Conservation (phyloP, 2,329 filamentous ascomycete genomes). For the Aaosphaeria arxii region DNA sequence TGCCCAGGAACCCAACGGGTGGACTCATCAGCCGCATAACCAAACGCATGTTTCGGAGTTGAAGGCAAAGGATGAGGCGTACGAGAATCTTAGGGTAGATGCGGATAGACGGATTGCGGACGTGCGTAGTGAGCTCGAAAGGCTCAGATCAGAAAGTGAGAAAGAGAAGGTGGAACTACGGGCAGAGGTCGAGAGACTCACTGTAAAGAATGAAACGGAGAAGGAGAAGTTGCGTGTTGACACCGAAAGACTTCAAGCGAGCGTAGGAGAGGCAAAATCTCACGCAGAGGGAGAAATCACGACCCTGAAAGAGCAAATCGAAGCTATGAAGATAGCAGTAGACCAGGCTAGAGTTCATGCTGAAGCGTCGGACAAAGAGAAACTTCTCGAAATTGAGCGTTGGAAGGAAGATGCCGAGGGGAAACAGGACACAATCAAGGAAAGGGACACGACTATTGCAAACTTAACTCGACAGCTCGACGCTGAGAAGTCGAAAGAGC, state of each 20-base stretch:
- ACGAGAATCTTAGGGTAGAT: slow-evolving; percentile 20
- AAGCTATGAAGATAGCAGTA: slow-evolving; percentile 13
- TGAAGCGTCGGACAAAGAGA: slow-evolving; percentile 23
- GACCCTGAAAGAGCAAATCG: slow-evolving; percentile 16
- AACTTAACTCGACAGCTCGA: slow-evolving; percentile 19
- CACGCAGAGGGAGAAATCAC: slow-evolving; percentile 13
- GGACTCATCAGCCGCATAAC: slow-evolving; percentile 3
- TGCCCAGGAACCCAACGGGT: slow-evolving; percentile 3
- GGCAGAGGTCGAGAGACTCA: slow-evolving; percentile 4
- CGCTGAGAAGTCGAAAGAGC: slow-evolving; percentile 21
- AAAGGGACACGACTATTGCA: slow-evolving; percentile 20
- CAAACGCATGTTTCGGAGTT: slow-evolving; percentile 18
- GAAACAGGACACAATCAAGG: slow-evolving; percentile 28
- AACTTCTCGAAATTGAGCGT: slow-evolving; percentile 25
- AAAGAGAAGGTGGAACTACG: background rate
- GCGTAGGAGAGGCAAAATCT: slow-evolving; percentile 4
- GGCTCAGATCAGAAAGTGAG: slow-evolving; percentile 1
- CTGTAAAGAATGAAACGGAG: background rate
- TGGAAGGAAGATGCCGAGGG: slow-evolving; percentile 33
- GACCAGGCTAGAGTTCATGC: slow-evolving; percentile 20
- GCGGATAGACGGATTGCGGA: slow-evolving; percentile 14
- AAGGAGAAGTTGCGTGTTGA: background rate
- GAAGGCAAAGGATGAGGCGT: slow-evolving; percentile 26
- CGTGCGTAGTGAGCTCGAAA: slow-evolving; percentile 4
- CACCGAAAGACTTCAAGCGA: background rate